Evolutionary conservation across 441 rosid species (phyloP).

Genomic region (Euphorbia schlechtendalii): DNA sequence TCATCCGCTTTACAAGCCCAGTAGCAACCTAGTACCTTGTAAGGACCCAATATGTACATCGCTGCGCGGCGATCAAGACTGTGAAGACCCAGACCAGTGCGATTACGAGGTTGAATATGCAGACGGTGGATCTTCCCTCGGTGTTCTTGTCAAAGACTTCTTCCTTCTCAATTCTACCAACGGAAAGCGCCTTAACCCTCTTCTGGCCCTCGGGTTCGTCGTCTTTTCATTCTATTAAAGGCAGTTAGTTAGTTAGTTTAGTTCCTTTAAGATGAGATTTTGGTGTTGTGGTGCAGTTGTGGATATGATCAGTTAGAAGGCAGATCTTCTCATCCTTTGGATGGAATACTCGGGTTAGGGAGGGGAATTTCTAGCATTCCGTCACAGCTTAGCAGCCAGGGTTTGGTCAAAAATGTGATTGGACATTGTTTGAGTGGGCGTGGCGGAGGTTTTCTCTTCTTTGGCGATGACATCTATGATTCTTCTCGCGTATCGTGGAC

Average conservation of each 20-base stretch:
- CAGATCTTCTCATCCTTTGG: slow-evolving; percentile 58
- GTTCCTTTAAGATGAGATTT: no score
- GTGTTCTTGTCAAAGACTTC: slow-evolving; percentile 68
- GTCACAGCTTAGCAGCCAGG: slow-evolving; percentile 70
- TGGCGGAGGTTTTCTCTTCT: slow-evolving; percentile 89
- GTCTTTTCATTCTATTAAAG: slow-evolving; percentile 6
- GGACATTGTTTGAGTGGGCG: slow-evolving; percentile 83
- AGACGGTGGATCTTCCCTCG: slow-evolving; percentile 85
- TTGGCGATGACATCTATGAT: slow-evolving; percentile 73
- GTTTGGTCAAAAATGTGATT: slow-evolving; percentile 56
- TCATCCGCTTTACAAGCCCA: slow-evolving; percentile 75
- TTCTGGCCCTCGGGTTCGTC: slow-evolving; percentile 67
- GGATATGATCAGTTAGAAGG: slow-evolving; percentile 85
- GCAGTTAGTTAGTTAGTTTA: no score
- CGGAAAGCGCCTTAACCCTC: slow-evolving; percentile 54
- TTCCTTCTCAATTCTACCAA: slow-evolving; percentile 58
- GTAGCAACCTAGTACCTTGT: slow-evolving; percentile 52
- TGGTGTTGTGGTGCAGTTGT: slow-evolving; percentile 39
- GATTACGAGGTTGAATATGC: slow-evolving; percentile 83
- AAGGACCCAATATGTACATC: slow-evolving; percentile 71
- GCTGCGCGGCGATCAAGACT: slow-evolving; percentile 44
- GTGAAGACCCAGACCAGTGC: slow-evolving; percentile 54
- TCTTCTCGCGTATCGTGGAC: slow-evolving; percentile 61
- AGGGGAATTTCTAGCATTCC: slow-evolving; percentile 69
- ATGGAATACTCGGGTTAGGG: slow-evolving; percentile 95